Evolutionary conservation across 306 rosid species (phyloP), one percentile per base, ranked within the genome.

Genomic region (Alnus rubra): DNA sequence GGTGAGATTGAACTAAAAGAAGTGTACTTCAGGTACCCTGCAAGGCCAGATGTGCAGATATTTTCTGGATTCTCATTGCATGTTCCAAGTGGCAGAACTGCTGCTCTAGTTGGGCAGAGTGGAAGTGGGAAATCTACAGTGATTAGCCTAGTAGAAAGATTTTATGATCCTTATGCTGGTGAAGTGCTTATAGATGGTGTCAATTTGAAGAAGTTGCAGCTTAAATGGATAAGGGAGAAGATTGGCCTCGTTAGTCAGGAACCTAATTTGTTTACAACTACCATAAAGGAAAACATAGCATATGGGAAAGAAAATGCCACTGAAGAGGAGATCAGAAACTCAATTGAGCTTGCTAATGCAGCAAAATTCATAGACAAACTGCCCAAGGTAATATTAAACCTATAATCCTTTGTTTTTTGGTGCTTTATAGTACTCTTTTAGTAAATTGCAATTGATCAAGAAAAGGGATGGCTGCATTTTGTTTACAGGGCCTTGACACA

Each of bases 101-200:
- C 87, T 42, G 98, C 98, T 45, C 89, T 95, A 56, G 98, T 95
- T 58, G 98, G 97, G 59, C 97, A 92, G 65, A 95, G 98, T 70
- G 98, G 98, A 62, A 95, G 98, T 51, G 98, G 98, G 9, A 95
- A 95, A 73, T 95, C 98, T 0, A 95, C 98, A 0, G 94, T 92
- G 14, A 88, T 92, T 37, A 86, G 90, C 69, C 81, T 95, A 49
- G 59, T 92, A 12, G 98, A 95, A 83, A 88, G 98, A 69, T 92
- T 95, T 75, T 95, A 95, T 65, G 98, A 95, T 79, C 98, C 98
- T 2, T 92, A 92, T 52, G 80, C 89, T 51, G 98, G 98, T 83
- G 89, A 88, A 86, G 86, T 92, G 8, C 88, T 91, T 51, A 85
- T 95, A 74, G 98, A 95, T 77, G 94, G 94, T 16, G 88, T 88